phyloP scores from a whole-genome alignment of 306 rosid genomes.

The Arachis stenosperma region DNA sequence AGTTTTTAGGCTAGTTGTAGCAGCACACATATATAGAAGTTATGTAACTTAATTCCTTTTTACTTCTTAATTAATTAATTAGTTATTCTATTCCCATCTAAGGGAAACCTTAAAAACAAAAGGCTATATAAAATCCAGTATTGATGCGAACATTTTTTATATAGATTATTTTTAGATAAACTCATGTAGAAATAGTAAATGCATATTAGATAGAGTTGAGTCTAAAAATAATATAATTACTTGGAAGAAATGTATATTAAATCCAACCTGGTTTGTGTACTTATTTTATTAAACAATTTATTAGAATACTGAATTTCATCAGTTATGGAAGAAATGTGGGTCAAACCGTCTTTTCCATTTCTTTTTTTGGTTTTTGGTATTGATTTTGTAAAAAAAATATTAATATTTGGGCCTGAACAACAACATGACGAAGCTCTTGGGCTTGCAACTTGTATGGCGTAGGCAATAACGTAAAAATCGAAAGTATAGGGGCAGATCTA shows the following conservation, averaged over 20 bases:
- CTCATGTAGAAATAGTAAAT: too few relatives aligned
- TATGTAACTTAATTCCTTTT: slow-evolving; percentile 16
- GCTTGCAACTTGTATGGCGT: neutral
- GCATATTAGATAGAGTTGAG: too few relatives aligned
- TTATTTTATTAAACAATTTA: too few relatives aligned
- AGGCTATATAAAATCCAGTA: neutral
- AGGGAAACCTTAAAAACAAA: neutral
- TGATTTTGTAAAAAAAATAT: too few relatives aligned
- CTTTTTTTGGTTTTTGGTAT: too few relatives aligned
- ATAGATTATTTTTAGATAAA: too few relatives aligned
- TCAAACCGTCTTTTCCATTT: neutral
- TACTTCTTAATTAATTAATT: too few relatives aligned
- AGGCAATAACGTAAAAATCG: neutral
- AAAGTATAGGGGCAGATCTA: neutral
- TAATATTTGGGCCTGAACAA: neutral
- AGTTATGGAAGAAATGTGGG: neutral
- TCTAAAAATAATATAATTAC: too few relatives aligned
- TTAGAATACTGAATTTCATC: too few relatives aligned
- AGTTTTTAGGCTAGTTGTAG: slow-evolving; percentile 17
- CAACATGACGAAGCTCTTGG: neutral
- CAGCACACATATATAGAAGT: neutral
- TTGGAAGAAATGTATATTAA: too few relatives aligned
- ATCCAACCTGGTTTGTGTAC: too few relatives aligned
- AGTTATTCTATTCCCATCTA: neutral
- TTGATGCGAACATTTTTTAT: neutral